Base-by-base conservation (phyloP, 192 early-diverging fungal species). In the Dimargaris xerosporica region DNA sequence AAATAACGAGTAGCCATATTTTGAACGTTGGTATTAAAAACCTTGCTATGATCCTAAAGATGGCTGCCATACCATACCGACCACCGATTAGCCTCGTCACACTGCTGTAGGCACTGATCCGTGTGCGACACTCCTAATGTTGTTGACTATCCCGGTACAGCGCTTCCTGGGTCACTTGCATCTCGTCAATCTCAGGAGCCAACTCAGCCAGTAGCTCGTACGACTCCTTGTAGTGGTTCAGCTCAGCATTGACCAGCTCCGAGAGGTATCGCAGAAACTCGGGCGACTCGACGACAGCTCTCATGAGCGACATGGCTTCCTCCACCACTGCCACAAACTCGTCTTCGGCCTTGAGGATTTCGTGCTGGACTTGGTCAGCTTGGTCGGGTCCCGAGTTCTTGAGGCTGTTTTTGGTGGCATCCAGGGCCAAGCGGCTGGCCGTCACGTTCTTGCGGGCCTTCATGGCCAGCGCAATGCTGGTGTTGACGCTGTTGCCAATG, bases 221-320 rank as follows among this genome's bases (percentile, higher is more conserved):
- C n/a, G 82, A 82, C 71, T 87, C 84, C 77, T 94, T 88, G 77
- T 84, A 88, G 79, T 85, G 96, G 12, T 73, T 71, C 23, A 91
- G 74, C 80, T 96, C 93, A 12, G 88, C 87, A 34, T 80, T 77
- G 11, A 96, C 89, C 64, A 99, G 77, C 62, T 91, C 87, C 11
- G 89, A 80, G 70, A 97, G 71, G 64, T 86, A 82, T 62, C 85
- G 79, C 41, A 97, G 77, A 29, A 84, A 84, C 61, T 93, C 91
- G 21, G 91, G 86, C 66, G 78, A 75, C 66, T 91, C 93, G 29
- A 97, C 81, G 10, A 93, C 90, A 26, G 84, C 73, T 68, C 88
- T 89, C 96, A 99, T 99, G 63, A 93, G 80, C 11, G 76, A 85
- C 71, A 92, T 99, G 21, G 91, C 90, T 67, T 96, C 92, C 68